These are phyloP conservation scores for Beauveria sp. DNA, from an alignment of 2,329 filamentous ascomycete genomes.

Conservation along the genomic window DNA sequence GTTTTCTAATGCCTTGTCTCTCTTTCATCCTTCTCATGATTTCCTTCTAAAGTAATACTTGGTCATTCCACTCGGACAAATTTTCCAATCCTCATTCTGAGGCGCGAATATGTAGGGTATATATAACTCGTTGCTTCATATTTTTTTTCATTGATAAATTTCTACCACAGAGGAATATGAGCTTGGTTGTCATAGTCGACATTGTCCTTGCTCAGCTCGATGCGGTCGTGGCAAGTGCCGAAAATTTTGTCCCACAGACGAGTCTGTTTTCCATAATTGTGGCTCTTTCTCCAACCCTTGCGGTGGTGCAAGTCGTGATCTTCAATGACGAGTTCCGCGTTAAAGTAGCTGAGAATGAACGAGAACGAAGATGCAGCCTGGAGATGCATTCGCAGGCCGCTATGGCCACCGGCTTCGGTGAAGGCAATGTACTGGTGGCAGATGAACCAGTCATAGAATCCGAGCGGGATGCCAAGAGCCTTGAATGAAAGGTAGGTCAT, in stretches of 20 bases:
- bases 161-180: not conserved
- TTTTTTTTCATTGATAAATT: too few relatives aligned
- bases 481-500: constrained; percentile 28
- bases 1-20: too few relatives aligned
- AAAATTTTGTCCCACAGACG: constrained; percentile 27
- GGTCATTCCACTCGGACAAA: too few relatives aligned
- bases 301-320: constrained; percentile 22
- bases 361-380: constrained; percentile 24
- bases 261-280: constrained; percentile 31
- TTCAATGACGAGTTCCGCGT: constrained; percentile 30
- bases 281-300: constrained; percentile 26
- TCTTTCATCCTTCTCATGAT: too few relatives aligned
- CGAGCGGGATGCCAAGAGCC: constrained; percentile 28
- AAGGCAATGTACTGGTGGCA: constrained; percentile 35
- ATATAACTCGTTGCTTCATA: too few relatives aligned
- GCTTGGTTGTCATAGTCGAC: constrained; percentile 22
- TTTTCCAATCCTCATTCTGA: too few relatives aligned
- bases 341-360: constrained; percentile 24
- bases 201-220: constrained; percentile 25
- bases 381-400: constrained; percentile 27
- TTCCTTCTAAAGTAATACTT: too few relatives aligned
- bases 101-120: too few relatives aligned
- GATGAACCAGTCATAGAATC: constrained; percentile 39
- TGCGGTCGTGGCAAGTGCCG: constrained; percentile 26
- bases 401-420: constrained; percentile 29